These are phyloP conservation scores for Camellia sinensis DNA, from an alignment of 148 eudicot genomes.

Conservation along the genomic window DNA sequence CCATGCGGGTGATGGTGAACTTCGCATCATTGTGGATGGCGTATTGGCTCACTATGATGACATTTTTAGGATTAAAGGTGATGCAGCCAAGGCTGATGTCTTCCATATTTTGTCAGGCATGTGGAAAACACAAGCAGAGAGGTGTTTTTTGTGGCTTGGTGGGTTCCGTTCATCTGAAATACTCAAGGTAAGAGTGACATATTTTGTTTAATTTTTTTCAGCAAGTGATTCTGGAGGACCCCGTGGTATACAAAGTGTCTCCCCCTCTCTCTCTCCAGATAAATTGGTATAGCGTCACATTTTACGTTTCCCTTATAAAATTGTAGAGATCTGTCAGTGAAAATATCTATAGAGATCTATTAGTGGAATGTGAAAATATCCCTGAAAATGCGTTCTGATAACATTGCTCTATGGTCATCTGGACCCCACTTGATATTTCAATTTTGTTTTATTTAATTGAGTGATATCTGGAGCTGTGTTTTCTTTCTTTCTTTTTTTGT, in stretches of 20 bases:
- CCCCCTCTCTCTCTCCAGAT: neutral
- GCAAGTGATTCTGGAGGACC: neutral
- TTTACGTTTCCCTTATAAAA: no score
- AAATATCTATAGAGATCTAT: no score
- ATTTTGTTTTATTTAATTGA: no score
- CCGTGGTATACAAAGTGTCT: neutral
- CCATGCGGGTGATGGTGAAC: slow-evolving; percentile 54
- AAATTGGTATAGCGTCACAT: no score
- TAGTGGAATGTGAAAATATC: no score
- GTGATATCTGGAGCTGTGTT: neutral
- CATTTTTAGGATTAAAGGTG: slow-evolving; percentile 43
- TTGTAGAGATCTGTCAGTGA: no score
- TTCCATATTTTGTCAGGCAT: slow-evolving; percentile 59
- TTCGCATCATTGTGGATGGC: slow-evolving; percentile 49
- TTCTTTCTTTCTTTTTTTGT: no score
- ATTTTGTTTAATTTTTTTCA: neutral
- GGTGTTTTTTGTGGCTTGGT: slow-evolving; percentile 58
- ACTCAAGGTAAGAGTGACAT: slow-evolving; percentile 35
- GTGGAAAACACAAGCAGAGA: slow-evolving; percentile 66
- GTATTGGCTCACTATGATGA: slow-evolving; percentile 50
- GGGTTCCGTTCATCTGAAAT: slow-evolving; percentile 64
- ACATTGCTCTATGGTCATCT: neutral
- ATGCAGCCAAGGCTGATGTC: slow-evolving; percentile 58
- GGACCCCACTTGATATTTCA: neutral
- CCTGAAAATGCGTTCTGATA: neutral